A percentile compares a stretch with the other conserved stretches of the same genome.
Conservation (phyloP, 345 rosid genomes). For the Erysimum cheiranthoides region DNA sequence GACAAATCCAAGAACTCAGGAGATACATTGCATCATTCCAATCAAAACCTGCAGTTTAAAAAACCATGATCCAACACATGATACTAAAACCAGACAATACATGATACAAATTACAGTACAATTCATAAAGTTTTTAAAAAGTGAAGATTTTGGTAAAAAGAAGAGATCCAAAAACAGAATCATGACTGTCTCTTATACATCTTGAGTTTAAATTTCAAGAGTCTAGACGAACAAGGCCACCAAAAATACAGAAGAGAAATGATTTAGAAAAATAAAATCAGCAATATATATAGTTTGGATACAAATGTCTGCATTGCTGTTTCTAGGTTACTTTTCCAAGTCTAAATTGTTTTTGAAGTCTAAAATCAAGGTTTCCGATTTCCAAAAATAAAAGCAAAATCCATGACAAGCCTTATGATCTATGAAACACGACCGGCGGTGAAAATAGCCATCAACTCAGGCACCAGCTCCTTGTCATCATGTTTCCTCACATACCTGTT, state of each 20-base stretch:
- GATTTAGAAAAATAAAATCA: not conserved
- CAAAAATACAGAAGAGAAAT: not conserved
- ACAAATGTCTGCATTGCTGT: not conserved
- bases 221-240: too few relatives aligned
- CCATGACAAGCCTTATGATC: not conserved
- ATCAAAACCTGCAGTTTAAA: not conserved
- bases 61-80: not conserved
- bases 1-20: not conserved
- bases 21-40: not conserved
- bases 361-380: not conserved
- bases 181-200: too few relatives aligned
- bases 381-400: not conserved
- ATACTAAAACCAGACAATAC: not conserved
- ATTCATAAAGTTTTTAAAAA: too few relatives aligned
- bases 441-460: conserved; percentile 15
- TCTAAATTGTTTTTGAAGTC: not conserved
- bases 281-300: not conserved
- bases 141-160: too few relatives aligned
- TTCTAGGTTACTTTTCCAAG: not conserved
- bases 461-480: conserved; percentile 7
- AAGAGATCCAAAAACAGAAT: too few relatives aligned
- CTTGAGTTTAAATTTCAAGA: too few relatives aligned
- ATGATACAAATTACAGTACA: not conserved
- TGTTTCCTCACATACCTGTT: conserved; percentile 3
- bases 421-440: not conserved